These are phyloP conservation scores for Parathielavia appendiculata DNA, from an alignment of 495 filamentous ascomycete genomes.

Conservation along the genomic window DNA sequence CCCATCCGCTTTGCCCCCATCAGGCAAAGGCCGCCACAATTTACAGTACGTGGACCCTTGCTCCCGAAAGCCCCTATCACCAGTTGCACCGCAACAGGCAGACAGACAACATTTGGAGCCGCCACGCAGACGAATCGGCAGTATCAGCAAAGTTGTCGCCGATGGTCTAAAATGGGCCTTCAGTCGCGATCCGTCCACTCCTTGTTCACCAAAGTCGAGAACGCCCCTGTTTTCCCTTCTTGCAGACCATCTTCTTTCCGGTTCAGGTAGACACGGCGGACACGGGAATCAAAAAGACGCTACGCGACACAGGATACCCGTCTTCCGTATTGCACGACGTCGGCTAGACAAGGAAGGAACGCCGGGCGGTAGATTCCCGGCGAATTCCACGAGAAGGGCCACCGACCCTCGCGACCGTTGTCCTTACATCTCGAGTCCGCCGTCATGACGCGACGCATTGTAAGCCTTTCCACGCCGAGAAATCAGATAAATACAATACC, in stretches of 20 bases:
- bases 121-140: background rate
- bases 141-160: background rate
- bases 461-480: constrained; percentile 1
- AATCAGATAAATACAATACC: background rate
- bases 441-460: constrained; percentile 31
- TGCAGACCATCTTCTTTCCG: background rate
- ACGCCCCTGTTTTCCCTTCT: background rate
- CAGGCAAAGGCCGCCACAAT: background rate
- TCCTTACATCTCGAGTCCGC: background rate
- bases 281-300: no score
- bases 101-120: background rate
- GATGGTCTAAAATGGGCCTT: constrained; percentile 15
- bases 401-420: constrained; percentile 2
- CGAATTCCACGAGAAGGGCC: constrained; percentile 5
- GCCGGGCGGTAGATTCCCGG: constrained; percentile 6
- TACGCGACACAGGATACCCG: background rate
- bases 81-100: background rate
- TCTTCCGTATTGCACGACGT: background rate
- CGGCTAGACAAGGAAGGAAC: constrained; percentile 2
- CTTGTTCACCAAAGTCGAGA: constrained; percentile 1
- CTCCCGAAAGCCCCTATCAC: background rate
- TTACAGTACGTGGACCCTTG: background rate
- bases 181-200: background rate
- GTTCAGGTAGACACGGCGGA: background rate
- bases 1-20: background rate